phyloP scores from a whole-genome alignment of 345 rosid genomes.

The Populus simonii region DNA sequence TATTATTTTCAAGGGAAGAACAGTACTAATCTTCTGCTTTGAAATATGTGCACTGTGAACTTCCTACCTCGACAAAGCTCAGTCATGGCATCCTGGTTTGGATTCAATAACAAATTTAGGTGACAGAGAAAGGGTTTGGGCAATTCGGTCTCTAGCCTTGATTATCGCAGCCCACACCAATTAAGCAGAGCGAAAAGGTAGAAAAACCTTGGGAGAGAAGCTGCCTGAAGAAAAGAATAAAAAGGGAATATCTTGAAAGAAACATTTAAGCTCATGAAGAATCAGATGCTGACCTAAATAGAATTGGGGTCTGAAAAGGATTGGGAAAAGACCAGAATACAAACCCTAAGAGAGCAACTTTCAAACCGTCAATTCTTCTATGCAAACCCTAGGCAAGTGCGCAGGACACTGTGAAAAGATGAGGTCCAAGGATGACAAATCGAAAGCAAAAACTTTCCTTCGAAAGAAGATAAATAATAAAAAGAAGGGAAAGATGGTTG shows the following conservation, averaged over 20 bases:
- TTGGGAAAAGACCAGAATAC: not conserved
- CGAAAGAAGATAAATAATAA: not conserved
- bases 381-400: not conserved
- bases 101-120: not conserved
- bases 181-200: too few relatives aligned
- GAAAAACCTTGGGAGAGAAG: not conserved
- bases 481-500: not conserved
- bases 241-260: constrained; percentile 24
- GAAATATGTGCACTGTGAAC: not conserved
- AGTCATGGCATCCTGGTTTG: not conserved
- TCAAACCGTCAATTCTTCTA: not conserved
- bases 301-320: not conserved
- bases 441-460: not conserved
- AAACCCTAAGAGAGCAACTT: not conserved
- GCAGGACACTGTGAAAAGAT: not conserved
- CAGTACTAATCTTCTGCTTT: not conserved
- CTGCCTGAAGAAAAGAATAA: not conserved
- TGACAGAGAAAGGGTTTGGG: too few relatives aligned
- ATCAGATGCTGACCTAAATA: constrained; percentile 21
- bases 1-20: not conserved
- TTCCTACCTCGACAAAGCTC: not conserved
- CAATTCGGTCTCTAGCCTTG: too few relatives aligned
- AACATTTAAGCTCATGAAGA: constrained; percentile 16
- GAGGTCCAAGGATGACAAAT: not conserved
- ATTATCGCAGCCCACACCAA: too few relatives aligned